Conservation (phyloP, 371 early-diverging fungal species). For the Nematocida sp. region DNA sequence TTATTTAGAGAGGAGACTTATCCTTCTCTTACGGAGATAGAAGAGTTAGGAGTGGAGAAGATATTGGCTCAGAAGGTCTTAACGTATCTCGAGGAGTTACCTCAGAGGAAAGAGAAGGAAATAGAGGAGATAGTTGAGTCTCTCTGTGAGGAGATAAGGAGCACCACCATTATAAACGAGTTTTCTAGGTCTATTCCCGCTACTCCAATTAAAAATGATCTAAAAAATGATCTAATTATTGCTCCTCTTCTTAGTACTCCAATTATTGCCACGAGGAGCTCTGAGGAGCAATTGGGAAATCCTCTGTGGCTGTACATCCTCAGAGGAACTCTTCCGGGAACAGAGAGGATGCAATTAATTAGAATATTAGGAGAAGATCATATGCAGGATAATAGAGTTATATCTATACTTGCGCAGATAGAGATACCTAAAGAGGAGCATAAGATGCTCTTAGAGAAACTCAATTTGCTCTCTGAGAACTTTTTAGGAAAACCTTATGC, state of each 20-base stretch:
- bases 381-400: neutral
- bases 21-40: conserved; percentile 23
- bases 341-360: neutral
- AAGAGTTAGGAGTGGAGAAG: conserved; percentile 35
- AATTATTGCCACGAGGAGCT: neutral
- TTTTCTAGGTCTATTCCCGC: neutral
- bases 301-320: neutral
- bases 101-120: conserved; percentile 32
- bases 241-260: neutral
- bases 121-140: conserved; percentile 37
- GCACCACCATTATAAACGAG: conserved; percentile 23
- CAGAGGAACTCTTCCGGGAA: neutral
- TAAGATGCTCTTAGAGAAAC: conserved; percentile 1
- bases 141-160: conserved; percentile 49
- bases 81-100: conserved; percentile 7
- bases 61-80: conserved; percentile 23
- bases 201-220: conserved; percentile 5
- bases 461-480: neutral
- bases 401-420: conserved; percentile 4
- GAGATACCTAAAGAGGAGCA: conserved; percentile 2
- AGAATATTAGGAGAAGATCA: neutral
- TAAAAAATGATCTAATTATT: neutral
- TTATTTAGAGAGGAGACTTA: neutral
- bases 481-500: conserved; percentile 1
- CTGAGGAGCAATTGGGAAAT: neutral